phyloP scores from a whole-genome alignment of 1,284 basidiomycete genomes.

The Cerrena zonata region DNA sequence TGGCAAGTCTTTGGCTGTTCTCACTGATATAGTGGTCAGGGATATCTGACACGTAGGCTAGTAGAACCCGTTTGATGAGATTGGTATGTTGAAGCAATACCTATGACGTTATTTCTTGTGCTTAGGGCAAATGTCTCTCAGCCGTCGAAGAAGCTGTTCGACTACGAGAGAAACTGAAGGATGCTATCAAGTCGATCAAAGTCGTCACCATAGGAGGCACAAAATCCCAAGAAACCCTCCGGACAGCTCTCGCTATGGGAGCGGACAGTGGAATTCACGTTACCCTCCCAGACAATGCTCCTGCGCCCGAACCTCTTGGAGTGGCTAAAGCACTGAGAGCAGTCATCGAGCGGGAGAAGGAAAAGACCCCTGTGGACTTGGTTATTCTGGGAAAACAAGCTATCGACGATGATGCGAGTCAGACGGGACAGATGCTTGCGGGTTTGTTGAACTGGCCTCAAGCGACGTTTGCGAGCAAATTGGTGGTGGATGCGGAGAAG shows the following conservation, averaged over 20 bases:
- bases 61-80: slow-evolving; percentile 95
- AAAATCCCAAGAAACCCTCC: slow-evolving; percentile 85
- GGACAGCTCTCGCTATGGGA: slow-evolving; percentile 96
- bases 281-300: slow-evolving; percentile 69
- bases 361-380: slow-evolving; percentile 59
- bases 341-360: slow-evolving; percentile 67
- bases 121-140: slow-evolving; percentile 27
- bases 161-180: slow-evolving; percentile 77
- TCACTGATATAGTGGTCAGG: not conserved
- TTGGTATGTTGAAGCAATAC: slow-evolving; percentile 52
- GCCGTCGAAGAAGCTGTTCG: slow-evolving; percentile 97
- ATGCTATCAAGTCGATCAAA: slow-evolving; percentile 77
- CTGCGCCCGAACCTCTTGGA: slow-evolving; percentile 78
- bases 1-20: slow-evolving; percentile 52
- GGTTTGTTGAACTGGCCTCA: slow-evolving; percentile 90
- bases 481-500: slow-evolving; percentile 69
- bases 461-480: slow-evolving; percentile 90
- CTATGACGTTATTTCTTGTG: not conserved
- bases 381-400: slow-evolving; percentile 98
- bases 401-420: slow-evolving; percentile 95
- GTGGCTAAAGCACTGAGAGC: slow-evolving; percentile 82
- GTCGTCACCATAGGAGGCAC: slow-evolving; percentile 90
- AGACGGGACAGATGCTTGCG: slow-evolving; percentile 97
- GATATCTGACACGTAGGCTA: not conserved
- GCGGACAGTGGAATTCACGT: slow-evolving; percentile 92